Base-by-base conservation (phyloP, 495 filamentous ascomycete species). In the Penicillium atrosanguineum region DNA sequence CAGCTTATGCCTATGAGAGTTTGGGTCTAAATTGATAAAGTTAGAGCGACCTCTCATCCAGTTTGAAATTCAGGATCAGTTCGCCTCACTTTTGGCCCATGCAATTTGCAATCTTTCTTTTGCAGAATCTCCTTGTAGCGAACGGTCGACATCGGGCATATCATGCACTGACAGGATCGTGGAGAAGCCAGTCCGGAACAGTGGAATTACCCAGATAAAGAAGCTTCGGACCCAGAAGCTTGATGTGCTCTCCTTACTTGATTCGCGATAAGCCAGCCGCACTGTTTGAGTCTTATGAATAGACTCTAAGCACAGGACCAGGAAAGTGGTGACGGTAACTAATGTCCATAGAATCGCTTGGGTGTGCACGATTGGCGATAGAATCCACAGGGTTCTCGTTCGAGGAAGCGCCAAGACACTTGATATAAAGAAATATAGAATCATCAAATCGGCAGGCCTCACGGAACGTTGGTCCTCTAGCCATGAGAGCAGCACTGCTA, bases 401-500 rank as follows among this genome's bases (percentile, higher is more conserved):
- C 55, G 58, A 0, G 70, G 59, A 3, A 73, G 47, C 20, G 41
- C 36, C 15, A 70, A 49, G 15, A 68, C 18, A 19, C 40, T 56
- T 2, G 55, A 48, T 8, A 55, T 19, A 18, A 67, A 62, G 41
- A 71, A 69, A 52, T 71, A 73, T 9, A 72, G 28, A 4, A 71
- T 58, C 16, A 73, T 53, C 2, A 66, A 39, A 20, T 66, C 66
- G 0, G 70, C 72, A 12, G 70, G 70, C 6, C 51, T 43, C 23
- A 67, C 46, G 0, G 69, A 68, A 8, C 66, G 63, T 34, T 71
- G 69, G 50, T 73, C 63, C 37, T 71, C 62, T 8, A 73, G 48
- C 44, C 61, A 69, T 25, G 68, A 73, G 4, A 57, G 55, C 5
- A 61, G 0, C 0, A 28, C 14, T 11, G 70, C 57, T 9, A 46